Conservation (phyloP, 2,329 filamentous ascomycete genomes). For the Microthyrium microscopicum region DNA sequence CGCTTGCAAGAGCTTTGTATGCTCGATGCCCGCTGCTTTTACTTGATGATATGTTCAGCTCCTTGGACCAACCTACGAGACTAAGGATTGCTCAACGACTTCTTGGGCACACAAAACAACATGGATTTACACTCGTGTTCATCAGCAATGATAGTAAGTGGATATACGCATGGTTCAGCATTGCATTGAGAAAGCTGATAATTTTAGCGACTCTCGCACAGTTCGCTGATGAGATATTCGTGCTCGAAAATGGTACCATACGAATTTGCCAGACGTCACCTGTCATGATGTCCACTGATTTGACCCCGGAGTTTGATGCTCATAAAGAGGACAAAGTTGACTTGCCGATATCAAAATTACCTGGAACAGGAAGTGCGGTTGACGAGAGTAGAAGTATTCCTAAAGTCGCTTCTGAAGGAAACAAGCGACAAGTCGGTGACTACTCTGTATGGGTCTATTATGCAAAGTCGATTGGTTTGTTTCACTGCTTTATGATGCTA, state of each 20-base stretch:
- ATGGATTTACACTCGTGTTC: not conserved
- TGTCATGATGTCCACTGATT: too few species aligned
- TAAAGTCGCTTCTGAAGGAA: not conserved
- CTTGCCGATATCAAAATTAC: too few species aligned
- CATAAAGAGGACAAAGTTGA: not conserved
- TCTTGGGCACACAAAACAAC: not conserved
- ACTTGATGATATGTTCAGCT: constrained; percentile 5
- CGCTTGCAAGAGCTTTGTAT: constrained; percentile 7
- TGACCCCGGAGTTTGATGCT: not conserved
- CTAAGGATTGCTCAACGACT: constrained; percentile 1
- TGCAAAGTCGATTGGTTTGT: not conserved
- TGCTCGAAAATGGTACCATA: not conserved
- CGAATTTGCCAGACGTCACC: too few species aligned
- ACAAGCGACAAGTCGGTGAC: constrained; percentile 1
- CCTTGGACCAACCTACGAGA: constrained; percentile 3
- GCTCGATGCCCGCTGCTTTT: constrained; percentile 1
- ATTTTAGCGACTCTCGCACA: too few species aligned
- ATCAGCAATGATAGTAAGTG: not conserved
- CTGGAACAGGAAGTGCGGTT: too few species aligned
- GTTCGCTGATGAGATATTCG: too few species aligned
- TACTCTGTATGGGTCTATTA: constrained; percentile 1
- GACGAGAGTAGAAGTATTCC: too few species aligned
- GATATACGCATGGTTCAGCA: too few species aligned
- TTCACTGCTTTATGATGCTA: not conserved
- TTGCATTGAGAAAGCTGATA: too few species aligned